phyloP scores from a whole-genome alignment of 1,139 yeast genomes.

The Magnusiomyces magnusii region DNA sequence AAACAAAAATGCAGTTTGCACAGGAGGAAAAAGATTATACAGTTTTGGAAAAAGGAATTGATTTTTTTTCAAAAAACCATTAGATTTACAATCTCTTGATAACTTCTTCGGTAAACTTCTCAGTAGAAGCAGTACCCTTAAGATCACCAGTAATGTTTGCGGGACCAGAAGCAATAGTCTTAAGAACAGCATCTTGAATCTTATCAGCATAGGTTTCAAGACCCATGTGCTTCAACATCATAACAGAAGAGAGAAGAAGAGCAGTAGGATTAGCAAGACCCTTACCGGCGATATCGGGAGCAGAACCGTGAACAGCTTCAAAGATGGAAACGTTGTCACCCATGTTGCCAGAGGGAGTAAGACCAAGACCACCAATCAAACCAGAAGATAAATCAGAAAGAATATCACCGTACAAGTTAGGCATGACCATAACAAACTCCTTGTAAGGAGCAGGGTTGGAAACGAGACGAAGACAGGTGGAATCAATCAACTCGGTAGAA shows the following conservation, averaged over 20 bases:
- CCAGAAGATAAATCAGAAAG: slow-evolving; percentile 97
- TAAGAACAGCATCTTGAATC: slow-evolving; percentile 83
- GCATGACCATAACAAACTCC: slow-evolving; percentile 95
- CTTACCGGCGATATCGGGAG: slow-evolving; percentile 98
- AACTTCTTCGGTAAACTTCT: slow-evolving; percentile 79
- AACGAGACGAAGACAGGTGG: slow-evolving; percentile 87
- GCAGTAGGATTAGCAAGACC: slow-evolving; percentile 99
- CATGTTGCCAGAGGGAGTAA: slow-evolving; percentile 98
- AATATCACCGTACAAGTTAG: slow-evolving; percentile 96
- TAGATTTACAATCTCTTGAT: slow-evolving; percentile 33
- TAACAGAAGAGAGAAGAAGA: slow-evolving; percentile 83
- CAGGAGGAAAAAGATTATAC: neutral
- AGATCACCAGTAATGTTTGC: slow-evolving; percentile 94
- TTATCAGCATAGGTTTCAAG: slow-evolving; percentile 69
- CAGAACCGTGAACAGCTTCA: slow-evolving; percentile 99
- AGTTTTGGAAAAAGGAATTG: neutral
- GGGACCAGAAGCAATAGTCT: slow-evolving; percentile 90
- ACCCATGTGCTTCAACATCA: slow-evolving; percentile 99
- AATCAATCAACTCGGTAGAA: slow-evolving; percentile 84
- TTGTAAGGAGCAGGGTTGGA: slow-evolving; percentile 79
- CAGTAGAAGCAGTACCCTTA: slow-evolving; percentile 85
- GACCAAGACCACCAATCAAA: slow-evolving; percentile 96
- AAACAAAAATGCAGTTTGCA: neutral
- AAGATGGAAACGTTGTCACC: slow-evolving; percentile 96
- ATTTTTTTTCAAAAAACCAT: neutral